Percentiles rank a stretch among this genome's conserved stretches.
Evolutionary conservation across 1,284 basidiomycete genomes (phyloP).

Genomic region (Naganishia liquefaciens): DNA sequence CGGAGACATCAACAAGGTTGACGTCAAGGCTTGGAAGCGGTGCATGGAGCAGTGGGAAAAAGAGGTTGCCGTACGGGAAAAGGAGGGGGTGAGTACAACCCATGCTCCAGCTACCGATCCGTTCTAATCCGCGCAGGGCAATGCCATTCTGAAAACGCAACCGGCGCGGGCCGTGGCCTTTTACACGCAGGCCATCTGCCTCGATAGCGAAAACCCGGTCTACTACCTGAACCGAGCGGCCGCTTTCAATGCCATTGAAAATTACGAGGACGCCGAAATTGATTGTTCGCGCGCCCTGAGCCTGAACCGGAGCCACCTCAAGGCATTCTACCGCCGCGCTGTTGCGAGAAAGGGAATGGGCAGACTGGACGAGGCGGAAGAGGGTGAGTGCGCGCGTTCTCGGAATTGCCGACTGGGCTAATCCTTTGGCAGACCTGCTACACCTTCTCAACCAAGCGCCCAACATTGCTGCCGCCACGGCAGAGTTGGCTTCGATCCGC

Average conservation of each 20-base stretch:
- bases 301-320: conserved; percentile 51
- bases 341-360: conserved; percentile 47
- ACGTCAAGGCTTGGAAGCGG: conserved; percentile 45
- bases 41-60: conserved; percentile 55
- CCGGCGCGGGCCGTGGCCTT: conserved; percentile 46
- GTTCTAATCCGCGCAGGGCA: conserved; percentile 40
- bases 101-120: neutral
- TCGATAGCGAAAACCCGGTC: conserved; percentile 54
- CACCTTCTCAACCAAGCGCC: conserved; percentile 34
- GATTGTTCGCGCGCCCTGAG: conserved; percentile 50
- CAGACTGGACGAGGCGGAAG: conserved; percentile 49
- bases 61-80: conserved; percentile 51
- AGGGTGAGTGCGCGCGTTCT: conserved; percentile 18
- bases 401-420: neutral
- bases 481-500: conserved; percentile 33
- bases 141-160: conserved; percentile 45
- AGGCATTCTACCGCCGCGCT: conserved; percentile 53
- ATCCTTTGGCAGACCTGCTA: conserved; percentile 29
- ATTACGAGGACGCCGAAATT: conserved; percentile 47
- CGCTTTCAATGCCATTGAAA: conserved; percentile 50
- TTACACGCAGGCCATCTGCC: conserved; percentile 53
- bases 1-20: conserved; percentile 30
- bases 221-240: conserved; percentile 53
- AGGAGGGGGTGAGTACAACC: conserved; percentile 42
- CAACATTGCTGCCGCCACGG: conserved; percentile 34